Conservation (phyloP, 2,329 filamentous ascomycete species). For the Emmonsiellopsis sp. region DNA sequence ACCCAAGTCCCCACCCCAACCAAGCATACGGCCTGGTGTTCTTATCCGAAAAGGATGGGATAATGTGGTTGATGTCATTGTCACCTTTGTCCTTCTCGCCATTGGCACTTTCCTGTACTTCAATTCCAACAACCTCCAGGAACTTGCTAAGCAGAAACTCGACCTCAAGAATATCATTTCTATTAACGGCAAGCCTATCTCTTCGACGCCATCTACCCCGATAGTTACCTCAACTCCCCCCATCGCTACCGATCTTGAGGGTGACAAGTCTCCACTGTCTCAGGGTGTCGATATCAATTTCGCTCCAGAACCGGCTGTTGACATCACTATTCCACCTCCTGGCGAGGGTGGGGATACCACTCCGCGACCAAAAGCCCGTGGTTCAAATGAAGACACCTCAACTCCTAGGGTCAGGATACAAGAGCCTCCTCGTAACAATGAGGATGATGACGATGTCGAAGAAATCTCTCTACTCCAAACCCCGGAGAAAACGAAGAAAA, state of each 20-base stretch:
- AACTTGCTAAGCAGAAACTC: slow-evolving; percentile 35
- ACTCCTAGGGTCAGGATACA: slow-evolving; percentile 32
- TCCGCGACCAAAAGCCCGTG: slow-evolving; percentile 18
- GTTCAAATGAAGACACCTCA: slow-evolving; percentile 11
- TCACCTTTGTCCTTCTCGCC: slow-evolving; percentile 31
- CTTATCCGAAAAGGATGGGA: slow-evolving; percentile 40
- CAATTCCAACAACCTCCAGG: slow-evolving; percentile 33
- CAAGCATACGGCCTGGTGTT: slow-evolving; percentile 31
- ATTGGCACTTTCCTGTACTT: slow-evolving; percentile 35
- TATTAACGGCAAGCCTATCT: slow-evolving; percentile 26
- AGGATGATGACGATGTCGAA: slow-evolving; percentile 26
- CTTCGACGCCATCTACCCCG: slow-evolving; percentile 31
- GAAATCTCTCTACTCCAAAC: slow-evolving; percentile 19
- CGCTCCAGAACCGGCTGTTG: slow-evolving; percentile 23
- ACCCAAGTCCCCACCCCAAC: slow-evolving; percentile 29
- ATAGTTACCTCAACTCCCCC: slow-evolving; percentile 16
- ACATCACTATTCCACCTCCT: slow-evolving; percentile 19
- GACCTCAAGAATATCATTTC: slow-evolving; percentile 38
- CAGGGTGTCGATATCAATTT: not conserved
- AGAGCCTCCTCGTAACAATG: slow-evolving; percentile 26
- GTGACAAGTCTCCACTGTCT: slow-evolving; percentile 5
- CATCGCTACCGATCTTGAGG: not conserved
- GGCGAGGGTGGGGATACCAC: slow-evolving; percentile 19
- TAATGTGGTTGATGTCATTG: slow-evolving; percentile 36
- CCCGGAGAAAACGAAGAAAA: slow-evolving; percentile 52